phyloP scores from a whole-genome alignment of 805 yeast species.

The Kazachstania africana region DNA sequence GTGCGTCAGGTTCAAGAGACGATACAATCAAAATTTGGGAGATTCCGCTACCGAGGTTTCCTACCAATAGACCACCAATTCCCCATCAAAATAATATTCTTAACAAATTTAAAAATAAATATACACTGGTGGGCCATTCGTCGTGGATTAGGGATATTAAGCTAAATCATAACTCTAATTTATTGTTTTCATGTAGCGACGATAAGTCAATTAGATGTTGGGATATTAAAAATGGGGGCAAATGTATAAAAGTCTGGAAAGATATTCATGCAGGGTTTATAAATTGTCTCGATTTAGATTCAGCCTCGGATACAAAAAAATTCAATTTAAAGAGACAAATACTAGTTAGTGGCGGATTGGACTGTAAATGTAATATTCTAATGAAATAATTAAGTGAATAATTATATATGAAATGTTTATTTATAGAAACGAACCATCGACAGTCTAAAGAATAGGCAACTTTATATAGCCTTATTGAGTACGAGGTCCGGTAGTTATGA shows the following conservation, averaged over 20 bases:
- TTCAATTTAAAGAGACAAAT: conserved; percentile 6
- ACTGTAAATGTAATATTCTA: conserved; percentile 15
- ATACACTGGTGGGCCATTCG: conserved; percentile 59
- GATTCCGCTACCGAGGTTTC: conserved; percentile 51
- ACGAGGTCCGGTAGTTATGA: background rate
- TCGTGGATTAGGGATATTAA: conserved; percentile 65
- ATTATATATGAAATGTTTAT: background rate
- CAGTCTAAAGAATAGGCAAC: background rate
- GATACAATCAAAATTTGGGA: conserved; percentile 65
- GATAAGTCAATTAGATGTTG: conserved; percentile 68
- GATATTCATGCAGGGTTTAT: conserved; percentile 70
- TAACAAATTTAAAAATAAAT: conserved; percentile 48
- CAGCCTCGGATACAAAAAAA: conserved; percentile 10
- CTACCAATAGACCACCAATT: conserved; percentile 42
- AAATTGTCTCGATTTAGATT: conserved; percentile 34
- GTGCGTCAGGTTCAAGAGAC: conserved; percentile 74
- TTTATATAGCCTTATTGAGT: background rate
- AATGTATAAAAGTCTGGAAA: conserved; percentile 38
- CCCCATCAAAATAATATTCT: conserved; percentile 31
- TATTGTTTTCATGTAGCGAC: conserved; percentile 65
- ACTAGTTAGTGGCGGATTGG: conserved; percentile 15
- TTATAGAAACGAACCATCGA: background rate
- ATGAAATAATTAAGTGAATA: conserved; percentile 3
- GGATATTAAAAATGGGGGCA: conserved; percentile 45
- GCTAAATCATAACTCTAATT: conserved; percentile 62